phyloP scores from a whole-genome alignment of 352 stramenopile species.

The Salisapilia sapeloensis region DNA sequence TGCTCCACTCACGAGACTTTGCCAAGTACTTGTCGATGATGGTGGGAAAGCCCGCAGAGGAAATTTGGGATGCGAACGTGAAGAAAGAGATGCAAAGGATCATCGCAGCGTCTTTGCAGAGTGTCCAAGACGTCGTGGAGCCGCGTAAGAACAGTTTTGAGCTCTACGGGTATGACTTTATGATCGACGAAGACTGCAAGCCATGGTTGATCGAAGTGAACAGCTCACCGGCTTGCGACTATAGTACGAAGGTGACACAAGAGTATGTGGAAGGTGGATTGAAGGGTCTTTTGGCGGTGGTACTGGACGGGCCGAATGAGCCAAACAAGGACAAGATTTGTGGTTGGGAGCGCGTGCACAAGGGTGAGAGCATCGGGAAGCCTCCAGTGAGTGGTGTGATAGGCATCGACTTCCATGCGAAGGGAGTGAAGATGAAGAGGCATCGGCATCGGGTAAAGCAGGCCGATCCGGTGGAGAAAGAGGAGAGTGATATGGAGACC shows the following conservation, averaged over 20 bases:
- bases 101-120: slow-evolving; percentile 66
- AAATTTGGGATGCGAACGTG: slow-evolving; percentile 28
- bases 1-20: slow-evolving; percentile 70
- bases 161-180: slow-evolving; percentile 90
- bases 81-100: slow-evolving; percentile 80
- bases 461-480: too few relatives aligned
- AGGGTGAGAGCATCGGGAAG: slow-evolving; percentile 41
- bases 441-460: too few relatives aligned
- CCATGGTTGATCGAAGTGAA: slow-evolving; percentile 90
- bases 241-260: slow-evolving; percentile 83
- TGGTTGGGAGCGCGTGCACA: slow-evolving; percentile 43
- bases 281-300: slow-evolving; percentile 76
- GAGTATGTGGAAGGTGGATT: slow-evolving; percentile 76
- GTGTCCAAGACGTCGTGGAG: slow-evolving; percentile 76
- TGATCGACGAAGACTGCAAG: slow-evolving; percentile 74
- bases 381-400: slow-evolving; percentile 38
- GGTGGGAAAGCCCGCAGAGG: slow-evolving; percentile 7
- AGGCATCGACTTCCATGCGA: slow-evolving; percentile 51
- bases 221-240: slow-evolving; percentile 85
- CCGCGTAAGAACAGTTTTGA: slow-evolving; percentile 84
- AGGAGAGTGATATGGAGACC: too few relatives aligned
- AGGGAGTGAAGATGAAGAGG: slow-evolving; percentile 25
- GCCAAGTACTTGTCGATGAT: slow-evolving; percentile 19
- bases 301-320: slow-evolving; percentile 71
- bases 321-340: slow-evolving; percentile 22